These are phyloP conservation scores for Coriolopsis trogii DNA, from an alignment of 1,284 basidiomycete species.

Conservation along the genomic window DNA sequence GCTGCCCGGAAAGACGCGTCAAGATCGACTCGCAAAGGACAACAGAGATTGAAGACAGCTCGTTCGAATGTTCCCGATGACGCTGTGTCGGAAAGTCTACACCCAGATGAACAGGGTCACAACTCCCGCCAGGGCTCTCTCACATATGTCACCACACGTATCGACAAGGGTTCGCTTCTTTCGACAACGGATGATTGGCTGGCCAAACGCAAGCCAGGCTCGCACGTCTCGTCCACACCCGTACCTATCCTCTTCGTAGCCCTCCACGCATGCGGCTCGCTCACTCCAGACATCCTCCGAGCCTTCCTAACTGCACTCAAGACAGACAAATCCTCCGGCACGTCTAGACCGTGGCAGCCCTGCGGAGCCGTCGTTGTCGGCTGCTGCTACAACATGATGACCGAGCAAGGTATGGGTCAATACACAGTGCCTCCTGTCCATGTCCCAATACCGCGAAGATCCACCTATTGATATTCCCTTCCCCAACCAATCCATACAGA, in stretches of 20 bases:
- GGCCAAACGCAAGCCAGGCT: no score
- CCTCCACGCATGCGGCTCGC: constrained; percentile 59
- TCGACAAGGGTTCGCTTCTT: constrained; percentile 22
- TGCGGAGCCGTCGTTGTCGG: constrained; percentile 49
- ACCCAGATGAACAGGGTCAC: background rate
- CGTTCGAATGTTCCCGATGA: background rate
- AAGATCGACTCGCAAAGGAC: constrained; percentile 1
- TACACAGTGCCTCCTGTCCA: constrained; percentile 8
- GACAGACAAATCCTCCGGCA: background rate
- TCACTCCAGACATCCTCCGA: constrained; percentile 49
- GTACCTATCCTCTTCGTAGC: constrained; percentile 62
- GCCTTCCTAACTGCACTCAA: constrained; percentile 33
- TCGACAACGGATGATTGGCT: constrained; percentile 7
- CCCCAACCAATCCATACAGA: constrained; percentile 30
- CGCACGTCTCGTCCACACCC: no score
- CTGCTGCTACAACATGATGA: constrained; percentile 56
- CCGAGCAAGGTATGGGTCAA: constrained; percentile 40
- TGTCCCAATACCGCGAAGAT: no score
- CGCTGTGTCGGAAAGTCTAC: background rate
- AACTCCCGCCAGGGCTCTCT: constrained; percentile 8
- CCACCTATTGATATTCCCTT: no score
- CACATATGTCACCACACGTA: constrained; percentile 16
- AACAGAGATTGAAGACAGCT: background rate
- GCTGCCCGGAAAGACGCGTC: constrained; percentile 39
- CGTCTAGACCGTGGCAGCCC: constrained; percentile 28